phyloP scores from a whole-genome alignment of 495 filamentous ascomycete genomes.

The Pseudoneurospora amorphoporcata region DNA sequence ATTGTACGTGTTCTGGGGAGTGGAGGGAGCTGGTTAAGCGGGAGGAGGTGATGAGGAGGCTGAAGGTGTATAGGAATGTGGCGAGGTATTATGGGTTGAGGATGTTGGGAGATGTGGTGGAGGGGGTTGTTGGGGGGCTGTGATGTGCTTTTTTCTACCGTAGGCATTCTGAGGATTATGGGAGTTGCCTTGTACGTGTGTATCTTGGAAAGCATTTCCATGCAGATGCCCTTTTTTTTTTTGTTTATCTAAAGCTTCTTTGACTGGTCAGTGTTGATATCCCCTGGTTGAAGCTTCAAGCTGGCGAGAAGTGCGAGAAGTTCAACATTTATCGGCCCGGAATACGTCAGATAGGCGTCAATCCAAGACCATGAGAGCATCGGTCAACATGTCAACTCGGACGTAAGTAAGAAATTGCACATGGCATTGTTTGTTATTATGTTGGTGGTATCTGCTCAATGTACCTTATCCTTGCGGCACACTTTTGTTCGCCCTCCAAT shows the following conservation, averaged over 20 bases:
- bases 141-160: conserved; percentile 6
- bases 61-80: conserved; percentile 62
- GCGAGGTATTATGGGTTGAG: conserved; percentile 68
- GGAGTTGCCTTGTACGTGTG: background rate
- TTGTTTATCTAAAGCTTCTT: background rate
- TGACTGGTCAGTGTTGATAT: background rate
- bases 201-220: background rate
- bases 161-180: background rate
- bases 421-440: background rate
- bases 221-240: background rate
- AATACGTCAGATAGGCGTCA: background rate
- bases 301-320: too few species aligned
- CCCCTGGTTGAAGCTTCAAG: too few species aligned
- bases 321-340: too few species aligned
- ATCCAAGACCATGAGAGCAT: background rate
- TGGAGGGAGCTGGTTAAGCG: conserved; percentile 67
- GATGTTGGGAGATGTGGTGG: conserved; percentile 68
- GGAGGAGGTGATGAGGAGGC: conserved; percentile 52
- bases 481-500: too few species aligned
- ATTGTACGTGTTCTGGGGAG: conserved; percentile 80
- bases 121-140: conserved; percentile 40
- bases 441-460: too few species aligned
- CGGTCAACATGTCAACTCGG: background rate
- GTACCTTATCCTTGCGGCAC: background rate
- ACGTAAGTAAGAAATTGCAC: background rate